Conservation (phyloP, 768 basidiomycete species). For the Naganishia randhawae region DNA sequence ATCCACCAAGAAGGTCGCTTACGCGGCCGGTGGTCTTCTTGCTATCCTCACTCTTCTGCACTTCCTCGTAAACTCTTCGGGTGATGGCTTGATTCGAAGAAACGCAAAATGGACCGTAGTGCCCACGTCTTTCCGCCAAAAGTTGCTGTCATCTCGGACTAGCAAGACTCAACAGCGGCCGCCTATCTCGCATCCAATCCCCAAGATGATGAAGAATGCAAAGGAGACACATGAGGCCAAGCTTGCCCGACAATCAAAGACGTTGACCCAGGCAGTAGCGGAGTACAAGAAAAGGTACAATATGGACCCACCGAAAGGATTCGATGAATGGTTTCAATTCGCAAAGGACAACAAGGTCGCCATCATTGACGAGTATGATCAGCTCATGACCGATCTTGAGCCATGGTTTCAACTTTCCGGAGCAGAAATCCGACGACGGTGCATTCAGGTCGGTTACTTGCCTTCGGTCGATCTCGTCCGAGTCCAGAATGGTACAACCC, state of each 20-base stretch:
- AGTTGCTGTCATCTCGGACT: conserved; percentile 38
- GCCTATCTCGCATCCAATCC: conserved; percentile 50
- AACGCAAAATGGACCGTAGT: conserved; percentile 43
- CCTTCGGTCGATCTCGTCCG: conserved; percentile 85
- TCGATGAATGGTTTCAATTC: conserved; percentile 59
- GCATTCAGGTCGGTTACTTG: conserved; percentile 64
- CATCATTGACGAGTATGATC: conserved; percentile 82
- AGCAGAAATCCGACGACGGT: conserved; percentile 65
- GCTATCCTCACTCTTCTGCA: conserved; percentile 38
- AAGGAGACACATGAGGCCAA: conserved; percentile 42
- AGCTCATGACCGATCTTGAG: conserved; percentile 68
- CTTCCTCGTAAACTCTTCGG: conserved; percentile 32
- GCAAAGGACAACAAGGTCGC: conserved; percentile 67
- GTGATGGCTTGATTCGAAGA: conserved; percentile 31
- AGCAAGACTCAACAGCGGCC: conserved; percentile 37
- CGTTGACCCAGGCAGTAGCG: conserved; percentile 44
- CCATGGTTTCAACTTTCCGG: conserved; percentile 79
- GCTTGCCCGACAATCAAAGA: conserved; percentile 43
- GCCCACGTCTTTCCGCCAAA: conserved; percentile 44
- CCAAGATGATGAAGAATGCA: conserved; percentile 49
- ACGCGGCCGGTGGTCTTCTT: conserved; percentile 30
- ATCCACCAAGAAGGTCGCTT: conserved; percentile 18
- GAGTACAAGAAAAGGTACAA: conserved; percentile 47
- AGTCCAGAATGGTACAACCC: conserved; percentile 63
- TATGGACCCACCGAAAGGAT: conserved; percentile 47